Conservation (phyloP, 2,329 filamentous ascomycete genomes). For the Penicillium sp. region DNA sequence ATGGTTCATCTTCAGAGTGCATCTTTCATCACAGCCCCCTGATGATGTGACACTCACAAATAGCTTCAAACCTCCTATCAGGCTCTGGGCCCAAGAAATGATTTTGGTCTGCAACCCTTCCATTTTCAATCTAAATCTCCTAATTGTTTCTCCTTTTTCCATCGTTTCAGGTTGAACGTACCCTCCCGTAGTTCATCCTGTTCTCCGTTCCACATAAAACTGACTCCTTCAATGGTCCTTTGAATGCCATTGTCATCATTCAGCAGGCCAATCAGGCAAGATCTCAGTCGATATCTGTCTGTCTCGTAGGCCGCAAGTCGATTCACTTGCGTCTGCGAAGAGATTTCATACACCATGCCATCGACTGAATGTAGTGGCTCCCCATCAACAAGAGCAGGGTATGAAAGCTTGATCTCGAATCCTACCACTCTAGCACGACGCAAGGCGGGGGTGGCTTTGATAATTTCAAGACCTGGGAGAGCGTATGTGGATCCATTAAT, state of each 20-base stretch:
- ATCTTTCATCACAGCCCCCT: too few relatives aligned
- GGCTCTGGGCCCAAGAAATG: too few relatives aligned
- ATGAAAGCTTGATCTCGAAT: slow-evolving; percentile 8
- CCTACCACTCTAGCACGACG: slow-evolving; percentile 10
- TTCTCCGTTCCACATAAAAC: slow-evolving; percentile 15
- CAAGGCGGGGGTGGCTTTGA: not conserved
- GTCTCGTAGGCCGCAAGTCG: slow-evolving; percentile 15
- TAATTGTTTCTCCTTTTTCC: slow-evolving; percentile 4
- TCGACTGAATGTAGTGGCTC: not conserved
- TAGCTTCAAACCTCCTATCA: too few relatives aligned
- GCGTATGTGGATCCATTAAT: slow-evolving; percentile 12
- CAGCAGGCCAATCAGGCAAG: slow-evolving; percentile 11
- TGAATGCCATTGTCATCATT: slow-evolving; percentile 1
- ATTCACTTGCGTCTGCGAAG: slow-evolving; percentile 12
- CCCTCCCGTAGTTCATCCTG: slow-evolving; percentile 13
- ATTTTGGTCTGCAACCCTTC: too few relatives aligned
- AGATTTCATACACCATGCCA: slow-evolving; percentile 10
- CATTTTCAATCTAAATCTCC: not conserved
- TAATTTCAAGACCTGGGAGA: slow-evolving; percentile 4
- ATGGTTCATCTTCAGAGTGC: too few relatives aligned
- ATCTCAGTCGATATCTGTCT: slow-evolving; percentile 6
- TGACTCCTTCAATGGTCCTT: slow-evolving; percentile 4
- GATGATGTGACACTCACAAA: too few relatives aligned
- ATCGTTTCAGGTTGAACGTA: slow-evolving; percentile 14
- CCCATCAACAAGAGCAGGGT: slow-evolving; percentile 12